Evolutionary conservation across 2,329 filamentous ascomycete species (phyloP).

Genomic region (Xylaria sp.): DNA sequence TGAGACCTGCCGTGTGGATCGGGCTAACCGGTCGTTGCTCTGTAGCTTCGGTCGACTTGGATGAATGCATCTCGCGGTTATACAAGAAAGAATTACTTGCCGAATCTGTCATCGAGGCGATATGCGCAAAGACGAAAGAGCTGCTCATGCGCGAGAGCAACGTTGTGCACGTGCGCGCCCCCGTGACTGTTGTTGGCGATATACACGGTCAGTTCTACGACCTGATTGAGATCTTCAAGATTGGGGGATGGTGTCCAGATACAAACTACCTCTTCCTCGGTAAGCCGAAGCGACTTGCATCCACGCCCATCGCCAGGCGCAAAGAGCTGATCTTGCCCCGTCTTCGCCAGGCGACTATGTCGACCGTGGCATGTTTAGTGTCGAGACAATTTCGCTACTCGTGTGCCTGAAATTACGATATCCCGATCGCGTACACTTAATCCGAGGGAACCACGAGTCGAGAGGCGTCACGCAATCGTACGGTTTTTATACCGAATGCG

Average conservation of each 20-base stretch:
- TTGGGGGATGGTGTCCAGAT: conserved; percentile 95
- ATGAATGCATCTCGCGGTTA: conserved; percentile 95
- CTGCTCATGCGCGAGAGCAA: conserved; percentile 99
- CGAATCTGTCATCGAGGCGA: conserved; percentile 97
- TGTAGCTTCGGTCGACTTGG: conserved; percentile 91
- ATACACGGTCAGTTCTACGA: conserved; percentile 99
- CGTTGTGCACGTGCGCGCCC: conserved; percentile 94
- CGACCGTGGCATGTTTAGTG: conserved; percentile 96
- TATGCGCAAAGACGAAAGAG: conserved; percentile 99
- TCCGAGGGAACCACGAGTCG: conserved; percentile 97
- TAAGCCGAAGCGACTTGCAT: conserved; percentile 46
- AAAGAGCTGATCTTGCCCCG: conserved; percentile 12
- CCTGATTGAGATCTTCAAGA: conserved; percentile 98
- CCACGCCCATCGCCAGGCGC: not conserved
- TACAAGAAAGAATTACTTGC: conserved; percentile 97
- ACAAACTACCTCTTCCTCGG: conserved; percentile 98
- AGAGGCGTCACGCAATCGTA: conserved; percentile 98
- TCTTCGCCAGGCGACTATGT: conserved; percentile 82
- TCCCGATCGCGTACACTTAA: conserved; percentile 91
- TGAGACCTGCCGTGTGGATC: conserved; percentile 5
- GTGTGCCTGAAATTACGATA: conserved; percentile 97
- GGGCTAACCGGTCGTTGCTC: conserved; percentile 20
- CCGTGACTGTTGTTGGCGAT: conserved; percentile 96
- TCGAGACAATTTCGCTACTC: conserved; percentile 97
- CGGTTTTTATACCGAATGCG: conserved; percentile 98